Percentiles rank a stretch among this genome's conserved stretches.
These are phyloP conservation scores for Eryngium alpinum DNA, from an alignment of 140 eudicot genomes.

Conservation along the genomic window DNA sequence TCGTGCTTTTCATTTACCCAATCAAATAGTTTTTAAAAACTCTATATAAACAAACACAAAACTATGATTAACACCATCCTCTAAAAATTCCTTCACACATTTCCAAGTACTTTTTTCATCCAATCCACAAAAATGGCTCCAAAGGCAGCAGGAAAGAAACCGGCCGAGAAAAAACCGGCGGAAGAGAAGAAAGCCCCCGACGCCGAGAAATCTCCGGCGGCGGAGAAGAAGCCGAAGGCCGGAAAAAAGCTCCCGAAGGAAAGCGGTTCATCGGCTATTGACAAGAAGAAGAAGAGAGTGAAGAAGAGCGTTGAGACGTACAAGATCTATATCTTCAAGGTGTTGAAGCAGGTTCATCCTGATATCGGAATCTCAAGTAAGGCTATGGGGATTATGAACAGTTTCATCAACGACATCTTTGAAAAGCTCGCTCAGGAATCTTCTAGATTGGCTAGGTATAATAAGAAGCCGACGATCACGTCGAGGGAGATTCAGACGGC, in stretches of 20 bases:
- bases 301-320: neutral
- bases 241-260: conserved; percentile 9
- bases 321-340: conserved; percentile 9
- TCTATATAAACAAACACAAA: too few relatives aligned
- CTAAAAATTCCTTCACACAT: too few relatives aligned
- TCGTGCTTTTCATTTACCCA: too few relatives aligned
- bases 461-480: conserved; percentile 10
- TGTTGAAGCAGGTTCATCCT: conserved; percentile 7
- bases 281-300: neutral
- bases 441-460: neutral
- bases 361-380: conserved; percentile 10
- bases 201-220: neutral
- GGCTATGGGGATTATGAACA: conserved; percentile 3
- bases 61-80: too few relatives aligned
- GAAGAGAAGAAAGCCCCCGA: neutral
- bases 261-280: neutral
- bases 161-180: neutral
- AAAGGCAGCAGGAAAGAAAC: neutral
- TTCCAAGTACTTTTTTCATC: too few relatives aligned
- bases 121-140: neutral
- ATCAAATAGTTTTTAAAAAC: too few relatives aligned
- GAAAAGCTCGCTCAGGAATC: conserved; percentile 5
- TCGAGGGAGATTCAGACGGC: conserved; percentile 16
- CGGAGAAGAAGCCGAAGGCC: neutral
- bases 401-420: conserved; percentile 3